A percentile compares a stretch with the other conserved stretches of the same genome.
Conservation (phyloP, 2,329 filamentous ascomycete genomes). For the Periconia sp. region DNA sequence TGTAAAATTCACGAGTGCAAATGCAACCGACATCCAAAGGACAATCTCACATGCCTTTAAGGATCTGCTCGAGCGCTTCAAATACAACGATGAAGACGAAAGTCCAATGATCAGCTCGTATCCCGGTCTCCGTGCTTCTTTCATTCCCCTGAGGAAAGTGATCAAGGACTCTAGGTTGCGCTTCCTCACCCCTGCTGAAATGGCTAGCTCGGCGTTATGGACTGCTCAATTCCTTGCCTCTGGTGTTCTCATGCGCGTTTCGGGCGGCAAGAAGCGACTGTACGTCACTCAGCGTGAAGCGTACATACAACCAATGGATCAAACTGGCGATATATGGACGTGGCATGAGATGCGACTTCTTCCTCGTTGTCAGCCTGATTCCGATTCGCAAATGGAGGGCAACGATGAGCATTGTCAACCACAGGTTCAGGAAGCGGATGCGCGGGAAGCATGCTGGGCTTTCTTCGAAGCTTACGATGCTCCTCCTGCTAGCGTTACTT, state of each 20-base stretch:
- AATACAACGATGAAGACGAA: conserved; percentile 29
- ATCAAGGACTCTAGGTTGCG: conserved; percentile 72
- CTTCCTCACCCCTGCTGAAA: conserved; percentile 70
- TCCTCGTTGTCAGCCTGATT: conserved; percentile 57
- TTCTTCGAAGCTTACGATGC: conserved; percentile 68
- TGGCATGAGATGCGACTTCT: conserved; percentile 71
- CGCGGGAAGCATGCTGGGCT: conserved; percentile 67
- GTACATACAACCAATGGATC: conserved; percentile 66
- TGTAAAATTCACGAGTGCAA: conserved; percentile 62
- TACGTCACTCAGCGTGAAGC: conserved; percentile 76
- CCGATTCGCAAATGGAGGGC: conserved; percentile 32
- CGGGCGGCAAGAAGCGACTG: conserved; percentile 62
- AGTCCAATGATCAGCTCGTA: conserved; percentile 25
- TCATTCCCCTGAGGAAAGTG: conserved; percentile 76
- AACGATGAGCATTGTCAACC: conserved; percentile 40
- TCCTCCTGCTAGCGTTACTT: conserved; percentile 47
- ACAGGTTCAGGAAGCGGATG: conserved; percentile 62
- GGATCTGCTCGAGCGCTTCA: conserved; percentile 47
- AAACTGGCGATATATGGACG: conserved; percentile 59
- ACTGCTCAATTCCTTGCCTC: conserved; percentile 69
- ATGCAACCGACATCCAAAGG: conserved; percentile 67
- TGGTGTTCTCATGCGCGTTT: conserved; percentile 71
- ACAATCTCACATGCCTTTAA: conserved; percentile 66
- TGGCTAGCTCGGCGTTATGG: conserved; percentile 73
- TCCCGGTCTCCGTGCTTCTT: conserved; percentile 65